Evolutionary conservation across 495 filamentous ascomycete genomes (phyloP).

Genomic region (Paragyromitra xinjiangensis): DNA sequence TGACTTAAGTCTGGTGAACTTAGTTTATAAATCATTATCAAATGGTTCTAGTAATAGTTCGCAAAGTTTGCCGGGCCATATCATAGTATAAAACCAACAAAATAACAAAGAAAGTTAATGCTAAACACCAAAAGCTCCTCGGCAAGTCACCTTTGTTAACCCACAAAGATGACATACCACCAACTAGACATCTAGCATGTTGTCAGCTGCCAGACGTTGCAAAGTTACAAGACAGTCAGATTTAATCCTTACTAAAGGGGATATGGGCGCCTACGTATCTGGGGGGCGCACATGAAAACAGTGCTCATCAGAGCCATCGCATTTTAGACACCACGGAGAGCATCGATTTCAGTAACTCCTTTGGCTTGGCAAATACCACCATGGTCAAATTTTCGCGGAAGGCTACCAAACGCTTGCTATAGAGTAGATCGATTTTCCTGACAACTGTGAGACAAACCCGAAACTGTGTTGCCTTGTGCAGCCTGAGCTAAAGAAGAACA

Average conservation of each 20-base stretch:
- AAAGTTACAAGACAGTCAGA: constrained; percentile 46
- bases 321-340: constrained; percentile 16
- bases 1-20: constrained; percentile 32
- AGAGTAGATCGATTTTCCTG: constrained; percentile 27
- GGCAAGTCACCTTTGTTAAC: constrained; percentile 44
- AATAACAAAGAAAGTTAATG: constrained; percentile 26
- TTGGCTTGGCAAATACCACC: constrained; percentile 35
- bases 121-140: constrained; percentile 39
- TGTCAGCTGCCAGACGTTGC: constrained; percentile 51
- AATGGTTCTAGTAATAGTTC: constrained; percentile 41
- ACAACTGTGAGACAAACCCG: constrained; percentile 37
- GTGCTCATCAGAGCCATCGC: constrained; percentile 7
- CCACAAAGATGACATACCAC: constrained; percentile 33
- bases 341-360: constrained; percentile 15
- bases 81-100: constrained; percentile 36
- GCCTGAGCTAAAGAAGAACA: constrained; percentile 15
- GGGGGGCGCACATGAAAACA: constrained; percentile 32
- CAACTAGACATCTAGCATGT: constrained; percentile 45
- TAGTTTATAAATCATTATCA: constrained; percentile 44
- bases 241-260: constrained; percentile 34
- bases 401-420: constrained; percentile 33
- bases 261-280: constrained; percentile 43
- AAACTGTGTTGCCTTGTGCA: constrained; percentile 30
- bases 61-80: constrained; percentile 32
- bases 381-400: constrained; percentile 8